phyloP scores from a whole-genome alignment of 176 grass and related monocot genomes.

The Hyparrhenia diplandra region DNA sequence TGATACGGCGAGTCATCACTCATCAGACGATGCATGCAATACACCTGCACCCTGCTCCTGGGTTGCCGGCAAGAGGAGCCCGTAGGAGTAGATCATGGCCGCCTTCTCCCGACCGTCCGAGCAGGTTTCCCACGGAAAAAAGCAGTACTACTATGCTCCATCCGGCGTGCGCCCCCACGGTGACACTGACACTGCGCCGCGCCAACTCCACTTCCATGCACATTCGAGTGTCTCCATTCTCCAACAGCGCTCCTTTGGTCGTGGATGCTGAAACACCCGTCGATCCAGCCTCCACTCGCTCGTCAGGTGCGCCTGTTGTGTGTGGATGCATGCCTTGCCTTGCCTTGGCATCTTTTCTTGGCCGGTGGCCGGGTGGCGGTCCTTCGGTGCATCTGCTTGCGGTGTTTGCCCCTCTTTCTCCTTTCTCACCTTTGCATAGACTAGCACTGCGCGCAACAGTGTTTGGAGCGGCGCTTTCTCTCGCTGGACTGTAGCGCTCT shows the following conservation, averaged over 20 bases:
- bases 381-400: not conserved
- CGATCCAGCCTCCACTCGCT: too few species aligned
- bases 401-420: not conserved
- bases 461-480: too few species aligned
- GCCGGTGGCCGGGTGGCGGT: not conserved
- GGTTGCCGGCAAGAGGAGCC: conserved; percentile 1
- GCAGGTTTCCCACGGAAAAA: too few species aligned
- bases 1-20: not conserved
- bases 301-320: too few species aligned
- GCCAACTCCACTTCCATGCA: not conserved
- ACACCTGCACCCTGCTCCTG: conserved; percentile 5
- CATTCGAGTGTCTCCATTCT: not conserved
- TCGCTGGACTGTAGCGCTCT: too few species aligned
- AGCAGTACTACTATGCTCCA: too few species aligned
- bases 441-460: too few species aligned
- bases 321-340: too few species aligned
- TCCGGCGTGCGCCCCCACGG: too few species aligned
- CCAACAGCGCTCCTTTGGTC: not conserved
- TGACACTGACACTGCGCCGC: too few species aligned
- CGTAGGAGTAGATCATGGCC: not conserved
- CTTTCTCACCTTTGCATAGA: not conserved
- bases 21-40: too few species aligned
- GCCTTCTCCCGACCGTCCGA: not conserved
- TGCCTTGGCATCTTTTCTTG: not conserved
- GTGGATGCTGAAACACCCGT: too few species aligned